Percentiles rank a stretch among this genome's conserved stretches.
These are phyloP conservation scores for Cryptococcus amylolentus DNA, from an alignment of 1,284 basidiomycete genomes.

Conservation along the genomic window DNA sequence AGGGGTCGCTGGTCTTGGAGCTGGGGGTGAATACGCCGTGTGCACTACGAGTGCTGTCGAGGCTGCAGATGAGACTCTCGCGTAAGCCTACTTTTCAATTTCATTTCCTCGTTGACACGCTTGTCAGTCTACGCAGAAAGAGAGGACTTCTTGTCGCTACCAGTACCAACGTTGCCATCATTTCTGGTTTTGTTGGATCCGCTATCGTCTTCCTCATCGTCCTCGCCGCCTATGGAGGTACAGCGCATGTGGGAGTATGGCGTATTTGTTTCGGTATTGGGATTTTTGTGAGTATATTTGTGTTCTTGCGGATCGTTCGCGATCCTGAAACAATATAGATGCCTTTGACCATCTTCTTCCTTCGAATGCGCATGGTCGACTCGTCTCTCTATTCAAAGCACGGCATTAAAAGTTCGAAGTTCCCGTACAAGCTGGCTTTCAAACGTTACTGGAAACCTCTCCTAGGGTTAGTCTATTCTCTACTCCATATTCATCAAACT, in stretches of 20 bases:
- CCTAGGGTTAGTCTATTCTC: slow-evolving; percentile 62
- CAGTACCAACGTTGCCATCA: slow-evolving; percentile 58
- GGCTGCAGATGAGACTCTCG: slow-evolving; percentile 65
- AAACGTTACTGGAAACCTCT: slow-evolving; percentile 65
- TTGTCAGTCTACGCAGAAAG: slow-evolving; percentile 38
- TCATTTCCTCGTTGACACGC: neutral
- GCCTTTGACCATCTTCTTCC: slow-evolving; percentile 31
- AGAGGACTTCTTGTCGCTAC: slow-evolving; percentile 71
- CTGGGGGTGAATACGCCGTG: slow-evolving; percentile 72
- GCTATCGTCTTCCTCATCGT: slow-evolving; percentile 23
- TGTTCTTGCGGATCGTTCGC: neutral
- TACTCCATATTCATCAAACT: neutral
- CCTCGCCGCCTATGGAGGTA: slow-evolving; percentile 18
- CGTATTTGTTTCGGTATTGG: slow-evolving; percentile 29
- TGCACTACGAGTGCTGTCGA: slow-evolving; percentile 64
- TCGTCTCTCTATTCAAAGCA: slow-evolving; percentile 31
- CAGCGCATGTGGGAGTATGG: slow-evolving; percentile 20
- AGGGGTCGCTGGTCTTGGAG: slow-evolving; percentile 66
- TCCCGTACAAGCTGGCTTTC: slow-evolving; percentile 52
- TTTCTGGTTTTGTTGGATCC: slow-evolving; percentile 20
- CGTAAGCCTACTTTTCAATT: slow-evolving; percentile 20
- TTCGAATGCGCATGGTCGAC: slow-evolving; percentile 31
- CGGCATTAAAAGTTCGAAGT: slow-evolving; percentile 18
- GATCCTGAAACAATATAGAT: slow-evolving; percentile 1
- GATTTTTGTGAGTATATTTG: slow-evolving; percentile 12